phyloP scores from a whole-genome alignment of 228 moss, liverwort and hornwort genomes.

The Sphagnum fallax region DNA sequence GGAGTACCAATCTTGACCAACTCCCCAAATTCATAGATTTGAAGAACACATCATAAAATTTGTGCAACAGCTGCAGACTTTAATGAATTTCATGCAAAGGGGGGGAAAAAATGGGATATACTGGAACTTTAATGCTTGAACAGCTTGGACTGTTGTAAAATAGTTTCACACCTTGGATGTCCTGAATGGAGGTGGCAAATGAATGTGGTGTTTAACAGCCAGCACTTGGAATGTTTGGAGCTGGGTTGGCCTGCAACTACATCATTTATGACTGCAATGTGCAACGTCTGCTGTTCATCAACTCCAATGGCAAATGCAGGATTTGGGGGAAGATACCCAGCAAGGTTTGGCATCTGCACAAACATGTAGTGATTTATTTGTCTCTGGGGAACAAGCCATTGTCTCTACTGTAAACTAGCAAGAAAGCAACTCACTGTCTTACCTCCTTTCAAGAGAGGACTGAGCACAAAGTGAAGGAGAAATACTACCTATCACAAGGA shows the following conservation, averaged over 20 bases:
- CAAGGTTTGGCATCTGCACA: slow-evolving; percentile 17
- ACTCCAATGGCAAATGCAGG: slow-evolving; percentile 55
- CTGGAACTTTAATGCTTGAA: too few species aligned
- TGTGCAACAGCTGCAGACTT: too few species aligned
- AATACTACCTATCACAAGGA: neutral
- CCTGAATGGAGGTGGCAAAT: too few species aligned
- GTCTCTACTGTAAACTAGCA: neutral
- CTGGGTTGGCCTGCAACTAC: slow-evolving; percentile 50
- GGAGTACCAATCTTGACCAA: slow-evolving; percentile 30
- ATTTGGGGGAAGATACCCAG: slow-evolving; percentile 60
- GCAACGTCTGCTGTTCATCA: slow-evolving; percentile 52
- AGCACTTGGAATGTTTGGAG: slow-evolving; percentile 34
- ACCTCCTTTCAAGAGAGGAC: neutral
- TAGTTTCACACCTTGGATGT: too few species aligned
- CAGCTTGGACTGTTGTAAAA: too few species aligned
- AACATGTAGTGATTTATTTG: neutral
- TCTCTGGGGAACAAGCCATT: slow-evolving; percentile 1
- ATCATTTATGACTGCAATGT: slow-evolving; percentile 61
- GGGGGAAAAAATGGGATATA: too few species aligned
- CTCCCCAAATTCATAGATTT: too few species aligned
- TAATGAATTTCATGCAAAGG: too few species aligned
- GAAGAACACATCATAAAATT: too few species aligned
- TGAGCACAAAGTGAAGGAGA: neutral
- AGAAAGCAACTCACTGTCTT: slow-evolving; percentile 3
- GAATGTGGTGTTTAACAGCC: slow-evolving; percentile 12